phyloP scores from a whole-genome alignment of 805 yeast species.

The Hanseniaspora pseudoguilliermondii region DNA sequence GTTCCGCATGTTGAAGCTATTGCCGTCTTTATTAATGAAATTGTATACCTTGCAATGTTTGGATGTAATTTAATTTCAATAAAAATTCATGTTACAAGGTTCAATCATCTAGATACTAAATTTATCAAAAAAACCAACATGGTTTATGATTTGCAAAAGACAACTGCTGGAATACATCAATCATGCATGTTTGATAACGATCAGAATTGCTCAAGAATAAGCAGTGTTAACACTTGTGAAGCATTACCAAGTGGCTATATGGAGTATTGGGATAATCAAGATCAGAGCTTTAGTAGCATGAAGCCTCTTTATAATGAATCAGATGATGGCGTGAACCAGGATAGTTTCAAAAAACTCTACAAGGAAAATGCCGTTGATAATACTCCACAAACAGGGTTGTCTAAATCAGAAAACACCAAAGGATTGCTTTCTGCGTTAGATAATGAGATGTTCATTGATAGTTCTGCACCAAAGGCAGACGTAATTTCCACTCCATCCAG shows the following conservation, averaged over 20 bases:
- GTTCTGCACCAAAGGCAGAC: neutral
- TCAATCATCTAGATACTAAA: neutral
- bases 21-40: neutral
- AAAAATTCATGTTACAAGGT: constrained; percentile 1
- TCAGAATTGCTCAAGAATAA: neutral
- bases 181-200: neutral
- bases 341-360: neutral
- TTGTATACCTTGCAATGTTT: neutral
- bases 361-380: neutral
- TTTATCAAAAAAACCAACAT: neutral
- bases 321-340: neutral
- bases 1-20: neutral
- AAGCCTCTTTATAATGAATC: neutral
- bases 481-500: neutral
- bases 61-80: neutral
- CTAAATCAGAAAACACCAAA: neutral
- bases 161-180: neutral
- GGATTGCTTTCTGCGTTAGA: neutral
- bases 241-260: constrained; percentile 1
- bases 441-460: neutral
- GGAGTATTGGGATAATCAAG: neutral
- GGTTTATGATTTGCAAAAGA: neutral
- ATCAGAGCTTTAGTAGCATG: neutral
- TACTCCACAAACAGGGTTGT: neutral
- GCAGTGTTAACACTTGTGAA: neutral